Evolutionary conservation across 202 grass and related monocot genomes (phyloP).

Genomic region (Panicum hallii): DNA sequence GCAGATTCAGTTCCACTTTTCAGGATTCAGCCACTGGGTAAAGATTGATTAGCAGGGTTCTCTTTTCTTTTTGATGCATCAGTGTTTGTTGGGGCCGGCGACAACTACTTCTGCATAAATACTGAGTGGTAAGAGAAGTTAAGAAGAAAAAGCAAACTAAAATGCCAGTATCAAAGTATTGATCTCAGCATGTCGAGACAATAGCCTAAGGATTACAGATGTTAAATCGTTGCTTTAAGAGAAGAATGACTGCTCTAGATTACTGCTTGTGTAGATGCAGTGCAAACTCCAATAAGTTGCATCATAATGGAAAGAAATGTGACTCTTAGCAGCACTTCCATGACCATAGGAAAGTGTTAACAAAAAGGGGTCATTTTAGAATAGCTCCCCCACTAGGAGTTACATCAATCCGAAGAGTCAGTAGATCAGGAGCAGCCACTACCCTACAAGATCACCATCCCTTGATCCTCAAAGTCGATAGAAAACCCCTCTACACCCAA

Average conservation of each 20-base stretch:
- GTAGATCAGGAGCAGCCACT: neutral
- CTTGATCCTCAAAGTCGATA: conserved; percentile 11
- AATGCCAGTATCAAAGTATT: neutral
- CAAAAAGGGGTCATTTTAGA: neutral
- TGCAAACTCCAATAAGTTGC: neutral
- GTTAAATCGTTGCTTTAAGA: neutral
- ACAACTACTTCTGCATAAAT: neutral
- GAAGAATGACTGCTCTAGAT: neutral
- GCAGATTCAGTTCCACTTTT: neutral
- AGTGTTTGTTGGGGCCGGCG: neutral
- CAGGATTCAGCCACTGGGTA: neutral
- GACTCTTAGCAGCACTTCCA: neutral
- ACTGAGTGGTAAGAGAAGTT: neutral
- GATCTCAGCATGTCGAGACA: neutral
- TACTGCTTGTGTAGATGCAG: neutral
- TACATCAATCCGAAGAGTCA: neutral
- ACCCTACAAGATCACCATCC: neutral
- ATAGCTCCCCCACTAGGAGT: neutral
- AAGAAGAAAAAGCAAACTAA: neutral
- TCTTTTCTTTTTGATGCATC: neutral
- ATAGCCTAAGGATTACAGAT: neutral
- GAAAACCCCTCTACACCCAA: neutral
- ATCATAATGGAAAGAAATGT: neutral
- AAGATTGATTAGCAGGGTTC: neutral
- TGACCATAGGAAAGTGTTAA: neutral